These are phyloP conservation scores for Diaporthe caulivora DNA, from an alignment of 2,329 filamentous ascomycete genomes.

Conservation along the genomic window DNA sequence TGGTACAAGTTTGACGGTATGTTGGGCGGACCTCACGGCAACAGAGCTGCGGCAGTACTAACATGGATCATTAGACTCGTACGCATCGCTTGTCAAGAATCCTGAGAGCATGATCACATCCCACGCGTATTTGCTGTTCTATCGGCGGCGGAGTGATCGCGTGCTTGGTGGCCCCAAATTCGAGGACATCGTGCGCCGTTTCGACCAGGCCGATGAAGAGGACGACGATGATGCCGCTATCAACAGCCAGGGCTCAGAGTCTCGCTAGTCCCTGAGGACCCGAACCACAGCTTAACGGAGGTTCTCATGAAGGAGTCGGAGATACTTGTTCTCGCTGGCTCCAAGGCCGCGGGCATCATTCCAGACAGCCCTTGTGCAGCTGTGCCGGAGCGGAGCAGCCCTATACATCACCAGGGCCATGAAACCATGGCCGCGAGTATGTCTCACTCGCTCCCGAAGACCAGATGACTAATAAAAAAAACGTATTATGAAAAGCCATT, in stretches of 20 bases:
- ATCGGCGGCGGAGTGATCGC: conserved; percentile 82
- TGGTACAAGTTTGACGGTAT: conserved; percentile 99
- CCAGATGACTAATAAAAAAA: neutral
- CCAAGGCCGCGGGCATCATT: conserved; percentile 2
- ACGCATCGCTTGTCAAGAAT: conserved; percentile 72
- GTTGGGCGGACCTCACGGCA: conserved; percentile 46
- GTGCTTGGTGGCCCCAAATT: conserved; percentile 86
- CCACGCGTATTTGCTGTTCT: conserved; percentile 94
- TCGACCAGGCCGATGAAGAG: conserved; percentile 16
- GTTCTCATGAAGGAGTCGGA: neutral
- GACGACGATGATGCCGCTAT: conserved; percentile 36
- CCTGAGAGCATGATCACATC: conserved; percentile 75
- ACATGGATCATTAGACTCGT: conserved; percentile 72
- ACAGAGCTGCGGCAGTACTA: neutral
- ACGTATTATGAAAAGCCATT: conserved; percentile 25
- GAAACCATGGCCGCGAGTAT: neutral
- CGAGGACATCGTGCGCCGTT: conserved; percentile 70
- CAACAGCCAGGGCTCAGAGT: conserved; percentile 36
- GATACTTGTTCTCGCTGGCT: conserved; percentile 7
- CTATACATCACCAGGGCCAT: neutral
- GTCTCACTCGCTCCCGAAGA: neutral
- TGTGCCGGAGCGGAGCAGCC: conserved; percentile 1
- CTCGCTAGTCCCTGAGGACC: conserved; percentile 31
- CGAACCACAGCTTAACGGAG: conserved; percentile 23
- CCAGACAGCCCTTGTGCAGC: conserved; percentile 17